These are phyloP conservation scores for Picochlorum sp. DNA, from an alignment of 139 green algal genomes.

Conservation along the genomic window DNA sequence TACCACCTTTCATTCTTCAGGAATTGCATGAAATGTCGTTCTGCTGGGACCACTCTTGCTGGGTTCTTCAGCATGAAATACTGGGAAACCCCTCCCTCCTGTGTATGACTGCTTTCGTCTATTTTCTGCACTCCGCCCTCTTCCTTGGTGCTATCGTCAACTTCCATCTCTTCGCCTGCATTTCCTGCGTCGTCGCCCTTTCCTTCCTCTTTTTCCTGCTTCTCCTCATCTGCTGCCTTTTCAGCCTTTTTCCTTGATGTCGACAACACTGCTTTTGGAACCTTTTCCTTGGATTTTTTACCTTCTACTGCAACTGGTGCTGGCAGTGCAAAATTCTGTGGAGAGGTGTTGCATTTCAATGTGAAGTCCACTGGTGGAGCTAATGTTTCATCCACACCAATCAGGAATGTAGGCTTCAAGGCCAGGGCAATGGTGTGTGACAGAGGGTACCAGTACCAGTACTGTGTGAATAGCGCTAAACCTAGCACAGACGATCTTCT, in stretches of 20 bases:
- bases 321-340: conserved; percentile 85
- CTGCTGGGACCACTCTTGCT: conserved; percentile 68
- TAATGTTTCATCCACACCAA: conserved; percentile 69
- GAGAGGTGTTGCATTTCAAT: conserved; percentile 21
- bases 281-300: conserved; percentile 45
- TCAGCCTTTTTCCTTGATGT: conserved; percentile 80
- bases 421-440: conserved; percentile 82
- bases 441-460: conserved; percentile 98
- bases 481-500: conserved; percentile 77
- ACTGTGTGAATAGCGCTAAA: conserved; percentile 91
- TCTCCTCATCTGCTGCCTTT: conserved; percentile 67
- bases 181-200: conserved; percentile 7
- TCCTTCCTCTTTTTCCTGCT: conserved; percentile 27
- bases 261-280: conserved; percentile 89
- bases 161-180: conserved; percentile 8
- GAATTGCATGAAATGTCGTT: conserved; percentile 55
- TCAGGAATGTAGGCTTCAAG: conserved; percentile 77
- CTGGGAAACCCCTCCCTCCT: conserved; percentile 36
- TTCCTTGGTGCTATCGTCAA: conserved; percentile 1
- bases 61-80: conserved; percentile 71
- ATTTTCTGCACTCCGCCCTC: conserved; percentile 7
- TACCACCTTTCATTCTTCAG: conserved; percentile 16
- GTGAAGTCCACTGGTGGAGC: conserved; percentile 23
- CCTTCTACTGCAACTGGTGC: conserved; percentile 48
- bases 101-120: conserved; percentile 15